phyloP scores from a whole-genome alignment of 495 filamentous ascomycete genomes.

The Aspergillus biplanus region DNA sequence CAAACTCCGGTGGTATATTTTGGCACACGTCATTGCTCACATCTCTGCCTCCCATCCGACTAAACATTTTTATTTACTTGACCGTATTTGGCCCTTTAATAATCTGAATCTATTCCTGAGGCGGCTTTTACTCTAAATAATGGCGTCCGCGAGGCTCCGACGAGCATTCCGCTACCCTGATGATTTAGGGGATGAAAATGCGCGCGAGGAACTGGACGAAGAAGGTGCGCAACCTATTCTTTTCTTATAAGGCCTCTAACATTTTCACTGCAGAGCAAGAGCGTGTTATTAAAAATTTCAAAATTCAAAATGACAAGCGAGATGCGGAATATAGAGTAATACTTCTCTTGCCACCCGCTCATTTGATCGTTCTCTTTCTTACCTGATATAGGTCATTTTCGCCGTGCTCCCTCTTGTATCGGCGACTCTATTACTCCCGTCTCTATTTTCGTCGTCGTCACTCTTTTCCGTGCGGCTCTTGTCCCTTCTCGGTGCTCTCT shows the following conservation, averaged over 20 bases:
- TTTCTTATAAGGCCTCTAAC: not conserved
- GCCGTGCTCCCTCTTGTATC: slow-evolving; percentile 59
- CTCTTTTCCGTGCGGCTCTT: slow-evolving; percentile 38
- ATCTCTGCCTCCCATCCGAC: not conserved
- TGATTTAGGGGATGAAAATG: slow-evolving; percentile 51
- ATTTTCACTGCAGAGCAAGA: slow-evolving; percentile 64
- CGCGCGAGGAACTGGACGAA: slow-evolving; percentile 62
- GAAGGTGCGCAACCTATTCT: slow-evolving; percentile 49
- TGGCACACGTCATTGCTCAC: not conserved
- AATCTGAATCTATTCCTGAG: not conserved
- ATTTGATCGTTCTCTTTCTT: not conserved
- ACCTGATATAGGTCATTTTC: slow-evolving; percentile 50
- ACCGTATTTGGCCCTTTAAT: not conserved
- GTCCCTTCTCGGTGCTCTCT: slow-evolving; percentile 60
- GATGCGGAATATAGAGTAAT: slow-evolving; percentile 63
- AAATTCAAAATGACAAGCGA: slow-evolving; percentile 56
- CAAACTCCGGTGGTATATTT: slow-evolving; percentile 30
- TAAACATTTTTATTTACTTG: not conserved
- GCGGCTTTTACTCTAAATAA: slow-evolving; percentile 13
- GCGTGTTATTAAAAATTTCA: slow-evolving; percentile 61
- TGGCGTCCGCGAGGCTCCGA: slow-evolving; percentile 59
- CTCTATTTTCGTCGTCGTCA: slow-evolving; percentile 42
- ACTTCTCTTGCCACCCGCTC: not conserved
- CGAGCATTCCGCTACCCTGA: slow-evolving; percentile 65
- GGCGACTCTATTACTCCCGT: slow-evolving; percentile 54